Base-by-base conservation (phyloP, 352 stramenopile genomes). In the Globisporangium parvum region DNA sequence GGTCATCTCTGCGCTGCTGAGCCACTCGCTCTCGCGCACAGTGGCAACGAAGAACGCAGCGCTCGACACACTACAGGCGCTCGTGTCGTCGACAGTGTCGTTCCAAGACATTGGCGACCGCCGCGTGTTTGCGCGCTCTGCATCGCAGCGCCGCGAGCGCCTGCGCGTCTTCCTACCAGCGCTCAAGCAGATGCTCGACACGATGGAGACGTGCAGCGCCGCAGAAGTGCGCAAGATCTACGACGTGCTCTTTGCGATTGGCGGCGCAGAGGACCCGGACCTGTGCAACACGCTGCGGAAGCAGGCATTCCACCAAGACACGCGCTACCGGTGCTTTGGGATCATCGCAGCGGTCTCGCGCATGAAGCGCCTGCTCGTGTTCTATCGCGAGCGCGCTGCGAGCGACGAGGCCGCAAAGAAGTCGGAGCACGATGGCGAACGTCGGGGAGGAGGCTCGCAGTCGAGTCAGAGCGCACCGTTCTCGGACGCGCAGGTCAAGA, bases 141-240 rank as follows among this genome's bases (percentile, higher is more conserved):
- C 57, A 24, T 53, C 60, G 2, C 57, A 73, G 31, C 60, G 68
- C 45, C 37, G 66, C 28, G 39, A 64, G 26, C 63, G 69, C 9
- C 57, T 77, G 18, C 24, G 57, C 14, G 41, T 76, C 3, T 87
- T 75, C 37, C 59, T 85, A 1, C 63, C 73, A 17, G 45, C 60
- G 20, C 37, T 88, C 8, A 84, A 85, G 63, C 75, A 88, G 28
- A 54, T 88, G 45, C 60, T 88, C 3, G 77, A 88, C 33, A 59
- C 50, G 1, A 77, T 80, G 48, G 72, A 88, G 53, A 65, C 55
- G 14, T 81, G 56, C 51, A 63, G 51, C 15, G 52, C 49, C 0
- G 55, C 66, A 8, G 70, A 86, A 59, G 67, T 71, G 49, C 65
- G 77, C 3, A 61, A 75, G 49, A 64, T 84, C 23, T 88, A 85